phyloP scores from a whole-genome alignment of 169 alveolate genomes.

The Cryptosporidium sp. region DNA sequence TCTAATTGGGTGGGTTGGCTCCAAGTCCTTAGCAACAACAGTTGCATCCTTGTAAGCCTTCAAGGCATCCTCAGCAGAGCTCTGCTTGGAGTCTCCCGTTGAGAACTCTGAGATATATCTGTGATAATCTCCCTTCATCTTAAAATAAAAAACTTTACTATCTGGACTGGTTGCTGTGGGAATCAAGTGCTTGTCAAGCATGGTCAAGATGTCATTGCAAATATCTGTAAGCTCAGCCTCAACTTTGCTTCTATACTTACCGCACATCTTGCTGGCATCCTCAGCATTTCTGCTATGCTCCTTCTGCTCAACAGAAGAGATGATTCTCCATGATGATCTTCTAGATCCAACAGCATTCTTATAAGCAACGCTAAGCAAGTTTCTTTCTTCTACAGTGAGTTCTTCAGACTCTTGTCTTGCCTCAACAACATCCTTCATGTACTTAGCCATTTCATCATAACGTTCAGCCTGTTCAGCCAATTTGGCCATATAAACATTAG shows the following conservation, averaged over 20 bases:
- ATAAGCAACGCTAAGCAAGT: conserved; percentile 97
- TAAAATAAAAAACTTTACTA: conserved; percentile 96
- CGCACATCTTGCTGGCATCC: conserved; percentile 90
- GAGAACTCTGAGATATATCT: conserved; percentile 96
- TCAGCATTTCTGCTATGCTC: conserved; percentile 94
- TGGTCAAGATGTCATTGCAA: conserved; percentile 92
- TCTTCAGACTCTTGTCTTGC: conserved; percentile 85
- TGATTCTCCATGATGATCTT: conserved; percentile 97
- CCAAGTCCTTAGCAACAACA: conserved; percentile 93
- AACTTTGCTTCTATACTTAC: conserved; percentile 92
- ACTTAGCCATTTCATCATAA: conserved; percentile 96
- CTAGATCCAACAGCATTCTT: conserved; percentile 98
- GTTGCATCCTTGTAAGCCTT: conserved; percentile 97
- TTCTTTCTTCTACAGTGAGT: conserved; percentile 94
- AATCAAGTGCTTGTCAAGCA: conserved; percentile 91
- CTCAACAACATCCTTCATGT: conserved; percentile 84
- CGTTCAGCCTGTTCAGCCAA: conserved; percentile 99
- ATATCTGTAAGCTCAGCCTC: conserved; percentile 94
- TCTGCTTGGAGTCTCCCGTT: conserved; percentile 92
- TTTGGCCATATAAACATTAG: conserved; percentile 89
- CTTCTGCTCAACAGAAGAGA: conserved; percentile 95
- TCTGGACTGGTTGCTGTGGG: conserved; percentile 91
- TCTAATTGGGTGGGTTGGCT: conserved; percentile 97
- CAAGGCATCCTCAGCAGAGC: conserved; percentile 96
- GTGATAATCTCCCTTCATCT: conserved; percentile 99